Percentiles rank a stretch among this genome's conserved stretches.
Evolutionary conservation across 495 filamentous ascomycete species (phyloP).

Genomic region (Ramalina intermedia): DNA sequence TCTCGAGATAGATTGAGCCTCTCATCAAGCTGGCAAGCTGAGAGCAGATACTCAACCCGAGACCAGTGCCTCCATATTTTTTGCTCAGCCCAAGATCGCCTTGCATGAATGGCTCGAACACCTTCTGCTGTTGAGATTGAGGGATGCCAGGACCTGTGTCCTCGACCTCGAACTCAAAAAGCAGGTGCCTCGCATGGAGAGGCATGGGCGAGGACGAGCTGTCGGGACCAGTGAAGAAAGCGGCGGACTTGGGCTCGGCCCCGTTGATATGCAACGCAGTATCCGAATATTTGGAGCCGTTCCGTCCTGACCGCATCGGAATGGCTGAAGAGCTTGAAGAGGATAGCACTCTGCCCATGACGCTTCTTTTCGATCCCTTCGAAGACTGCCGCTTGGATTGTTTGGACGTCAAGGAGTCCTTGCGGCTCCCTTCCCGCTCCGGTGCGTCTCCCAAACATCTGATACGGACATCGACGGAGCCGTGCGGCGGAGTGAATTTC

Average conservation of each 20-base stretch:
- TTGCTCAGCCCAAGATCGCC: slow-evolving; percentile 78
- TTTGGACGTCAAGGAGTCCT: slow-evolving; percentile 16
- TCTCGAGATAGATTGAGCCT: slow-evolving; percentile 57
- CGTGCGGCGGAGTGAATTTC: slow-evolving; percentile 77
- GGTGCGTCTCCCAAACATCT: slow-evolving; percentile 47
- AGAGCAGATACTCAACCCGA: slow-evolving; percentile 77
- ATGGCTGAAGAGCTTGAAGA: slow-evolving; percentile 17
- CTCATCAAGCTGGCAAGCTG: slow-evolving; percentile 76
- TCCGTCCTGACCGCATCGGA: slow-evolving; percentile 7
- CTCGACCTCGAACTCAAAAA: slow-evolving; percentile 78
- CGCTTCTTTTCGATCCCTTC: slow-evolving; percentile 13
- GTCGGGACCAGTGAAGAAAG: slow-evolving; percentile 35
- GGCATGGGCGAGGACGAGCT: slow-evolving; percentile 47
- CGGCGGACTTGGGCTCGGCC: slow-evolving; percentile 36
- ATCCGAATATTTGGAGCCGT: slow-evolving; percentile 13
- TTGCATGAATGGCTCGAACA: slow-evolving; percentile 93
- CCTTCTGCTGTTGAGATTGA: slow-evolving; percentile 52
- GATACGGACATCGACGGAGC: slow-evolving; percentile 59
- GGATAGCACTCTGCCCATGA: slow-evolving; percentile 5
- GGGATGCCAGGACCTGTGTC: slow-evolving; percentile 90
- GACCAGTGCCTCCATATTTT: slow-evolving; percentile 82
- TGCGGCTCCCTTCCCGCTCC: slow-evolving; percentile 13
- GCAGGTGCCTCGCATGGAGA: slow-evolving; percentile 38
- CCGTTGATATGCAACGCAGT: slow-evolving; percentile 42
- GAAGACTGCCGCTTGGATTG: slow-evolving; percentile 10